phyloP scores from a whole-genome alignment of 495 filamentous ascomycete genomes.

The Penicillium coprophilum region DNA sequence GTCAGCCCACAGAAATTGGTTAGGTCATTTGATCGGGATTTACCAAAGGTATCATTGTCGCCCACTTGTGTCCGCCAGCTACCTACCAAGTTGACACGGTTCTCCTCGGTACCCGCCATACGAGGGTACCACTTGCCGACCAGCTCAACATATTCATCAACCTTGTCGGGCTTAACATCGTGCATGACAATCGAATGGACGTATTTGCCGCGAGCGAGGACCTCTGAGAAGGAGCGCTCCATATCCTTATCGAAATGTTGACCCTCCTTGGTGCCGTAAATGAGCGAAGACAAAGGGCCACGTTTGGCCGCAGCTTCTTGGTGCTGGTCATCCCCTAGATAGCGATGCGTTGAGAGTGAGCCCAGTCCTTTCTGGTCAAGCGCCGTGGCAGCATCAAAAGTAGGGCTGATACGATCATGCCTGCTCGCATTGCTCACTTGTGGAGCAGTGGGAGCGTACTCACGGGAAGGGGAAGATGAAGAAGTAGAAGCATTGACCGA shows the following conservation, averaged over 20 bases:
- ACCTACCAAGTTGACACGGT: slow-evolving; percentile 92
- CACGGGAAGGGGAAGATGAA: slow-evolving; percentile 43
- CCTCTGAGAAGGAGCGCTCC: slow-evolving; percentile 89
- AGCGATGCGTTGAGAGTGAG: slow-evolving; percentile 63
- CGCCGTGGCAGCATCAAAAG: slow-evolving; percentile 41
- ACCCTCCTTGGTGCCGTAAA: slow-evolving; percentile 95
- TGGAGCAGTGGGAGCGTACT: slow-evolving; percentile 57
- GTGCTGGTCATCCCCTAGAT: slow-evolving; percentile 48
- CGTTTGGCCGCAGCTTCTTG: slow-evolving; percentile 53
- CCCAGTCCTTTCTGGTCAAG: slow-evolving; percentile 53
- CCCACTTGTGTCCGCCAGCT: slow-evolving; percentile 99
- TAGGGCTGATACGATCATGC: slow-evolving; percentile 27
- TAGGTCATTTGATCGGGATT: background rate
- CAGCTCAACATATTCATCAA: slow-evolving; percentile 89
- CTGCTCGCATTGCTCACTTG: slow-evolving; percentile 56
- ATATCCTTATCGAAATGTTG: slow-evolving; percentile 90
- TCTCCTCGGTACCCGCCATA: slow-evolving; percentile 76
- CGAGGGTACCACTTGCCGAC: slow-evolving; percentile 91
- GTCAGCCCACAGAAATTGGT: background rate
- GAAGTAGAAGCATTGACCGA: slow-evolving; percentile 49
- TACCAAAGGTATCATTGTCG: slow-evolving; percentile 96
- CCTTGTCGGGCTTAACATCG: slow-evolving; percentile 90
- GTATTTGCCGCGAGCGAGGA: slow-evolving; percentile 94
- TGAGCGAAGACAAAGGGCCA: slow-evolving; percentile 62
- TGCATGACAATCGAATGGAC: slow-evolving; percentile 98